These are phyloP conservation scores for Aspergillus ruber DNA, from an alignment of 2,329 filamentous ascomycete species.

Conservation along the genomic window DNA sequence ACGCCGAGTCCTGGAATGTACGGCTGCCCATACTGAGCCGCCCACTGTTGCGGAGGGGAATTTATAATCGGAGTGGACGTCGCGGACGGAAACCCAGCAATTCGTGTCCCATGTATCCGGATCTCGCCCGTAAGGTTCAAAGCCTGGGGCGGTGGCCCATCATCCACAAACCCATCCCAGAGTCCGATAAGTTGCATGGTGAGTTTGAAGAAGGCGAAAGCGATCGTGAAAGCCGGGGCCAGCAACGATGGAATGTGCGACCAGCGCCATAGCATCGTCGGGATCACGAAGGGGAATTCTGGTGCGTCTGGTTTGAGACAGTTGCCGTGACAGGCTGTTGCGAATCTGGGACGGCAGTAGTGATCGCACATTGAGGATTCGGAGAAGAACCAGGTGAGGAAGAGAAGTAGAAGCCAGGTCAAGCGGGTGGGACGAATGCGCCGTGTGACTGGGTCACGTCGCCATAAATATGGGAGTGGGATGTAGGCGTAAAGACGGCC, in stretches of 20 bases:
- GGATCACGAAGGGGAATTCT: conserved; percentile 49
- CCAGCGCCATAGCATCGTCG: conserved; percentile 49
- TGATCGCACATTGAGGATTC: conserved; percentile 45
- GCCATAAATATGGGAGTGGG: conserved; percentile 33
- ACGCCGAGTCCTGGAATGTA: background rate
- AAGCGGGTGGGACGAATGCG: conserved; percentile 31
- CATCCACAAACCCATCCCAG: conserved; percentile 39
- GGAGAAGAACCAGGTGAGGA: conserved; percentile 44
- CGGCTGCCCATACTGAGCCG: background rate
- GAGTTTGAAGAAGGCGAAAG: conserved; percentile 25
- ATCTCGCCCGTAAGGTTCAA: conserved; percentile 24
- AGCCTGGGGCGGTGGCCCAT: conserved; percentile 9
- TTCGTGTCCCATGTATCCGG: conserved; percentile 22
- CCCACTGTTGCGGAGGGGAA: background rate
- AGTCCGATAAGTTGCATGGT: conserved; percentile 32
- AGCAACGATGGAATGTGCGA: conserved; percentile 29
- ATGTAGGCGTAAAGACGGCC: conserved; percentile 26
- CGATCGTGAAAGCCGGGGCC: conserved; percentile 24
- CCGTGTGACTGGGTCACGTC: conserved; percentile 19
- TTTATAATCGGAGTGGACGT: background rate
- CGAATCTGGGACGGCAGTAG: conserved; percentile 47
- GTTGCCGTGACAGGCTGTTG: conserved; percentile 43
- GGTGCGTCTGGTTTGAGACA: conserved; percentile 49
- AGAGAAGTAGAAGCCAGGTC: conserved; percentile 34
- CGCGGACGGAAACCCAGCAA: conserved; percentile 13